Evolutionary conservation across 768 basidiomycete species (phyloP).

Genomic region (Dendrothele bispora): DNA sequence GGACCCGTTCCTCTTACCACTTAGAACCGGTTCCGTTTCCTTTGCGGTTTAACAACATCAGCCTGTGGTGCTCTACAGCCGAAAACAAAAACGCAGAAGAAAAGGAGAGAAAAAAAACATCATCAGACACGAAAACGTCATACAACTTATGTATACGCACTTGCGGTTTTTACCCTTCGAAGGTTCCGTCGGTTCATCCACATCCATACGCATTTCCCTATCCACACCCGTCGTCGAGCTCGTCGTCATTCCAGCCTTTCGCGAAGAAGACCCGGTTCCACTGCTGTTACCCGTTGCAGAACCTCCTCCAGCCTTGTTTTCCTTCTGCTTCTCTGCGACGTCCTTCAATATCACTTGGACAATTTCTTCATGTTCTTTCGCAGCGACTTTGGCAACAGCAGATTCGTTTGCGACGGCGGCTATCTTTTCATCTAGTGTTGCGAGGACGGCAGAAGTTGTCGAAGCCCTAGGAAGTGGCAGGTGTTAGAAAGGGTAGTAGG

Average conservation of each 20-base stretch:
- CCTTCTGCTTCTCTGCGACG: constrained; percentile 63
- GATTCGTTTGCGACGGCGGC: constrained; percentile 47
- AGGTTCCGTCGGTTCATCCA: constrained; percentile 57
- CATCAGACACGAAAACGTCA: background rate
- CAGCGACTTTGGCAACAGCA: constrained; percentile 37
- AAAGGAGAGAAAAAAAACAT: background rate
- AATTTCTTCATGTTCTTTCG: constrained; percentile 54
- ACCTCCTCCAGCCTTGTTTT: too few species aligned
- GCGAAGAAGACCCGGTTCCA: background rate
- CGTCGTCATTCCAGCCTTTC: constrained; percentile 14
- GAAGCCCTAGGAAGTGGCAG: constrained; percentile 49
- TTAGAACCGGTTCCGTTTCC: constrained; percentile 62
- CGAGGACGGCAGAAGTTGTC: constrained; percentile 69
- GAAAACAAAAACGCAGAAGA: background rate
- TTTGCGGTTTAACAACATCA: constrained; percentile 44
- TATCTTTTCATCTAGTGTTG: constrained; percentile 73
- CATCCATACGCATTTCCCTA: constrained; percentile 54
- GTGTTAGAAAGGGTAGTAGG: too few species aligned
- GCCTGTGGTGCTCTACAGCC: constrained; percentile 39
- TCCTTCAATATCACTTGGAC: constrained; percentile 59
- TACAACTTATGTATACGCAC: constrained; percentile 36
- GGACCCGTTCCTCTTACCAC: too few species aligned
- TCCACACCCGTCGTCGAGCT: constrained; percentile 21
- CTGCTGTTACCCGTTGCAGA: background rate
- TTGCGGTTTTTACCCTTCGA: constrained; percentile 59